Evolutionary conservation across 352 stramenopile genomes (phyloP).

Genomic region (Pythium phragmiticola): DNA sequence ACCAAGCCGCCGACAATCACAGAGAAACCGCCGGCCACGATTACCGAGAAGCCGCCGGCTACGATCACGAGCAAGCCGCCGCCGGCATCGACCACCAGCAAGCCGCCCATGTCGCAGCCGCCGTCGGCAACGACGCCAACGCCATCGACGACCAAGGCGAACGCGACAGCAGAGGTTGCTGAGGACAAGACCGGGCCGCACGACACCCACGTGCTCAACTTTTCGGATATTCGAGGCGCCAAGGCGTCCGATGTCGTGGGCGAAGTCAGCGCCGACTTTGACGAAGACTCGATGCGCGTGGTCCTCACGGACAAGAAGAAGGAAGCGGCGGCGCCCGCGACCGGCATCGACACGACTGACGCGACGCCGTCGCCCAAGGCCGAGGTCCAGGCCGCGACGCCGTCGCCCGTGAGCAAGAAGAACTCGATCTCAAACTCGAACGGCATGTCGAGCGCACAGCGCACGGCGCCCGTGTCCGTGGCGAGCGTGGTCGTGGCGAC

Average conservation of each 20-base stretch:
- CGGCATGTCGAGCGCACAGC: background rate
- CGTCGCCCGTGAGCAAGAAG: constrained; percentile 12
- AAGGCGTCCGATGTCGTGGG: constrained; percentile 10
- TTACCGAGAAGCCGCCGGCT: constrained; percentile 5
- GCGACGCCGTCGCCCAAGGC: background rate
- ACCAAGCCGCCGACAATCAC: background rate
- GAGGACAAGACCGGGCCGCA: background rate
- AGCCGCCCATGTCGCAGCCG: no score
- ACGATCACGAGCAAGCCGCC: constrained; percentile 1
- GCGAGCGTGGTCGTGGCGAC: background rate
- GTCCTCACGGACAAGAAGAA: background rate
- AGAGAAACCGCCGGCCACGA: background rate
- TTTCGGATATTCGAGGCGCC: constrained; percentile 17
- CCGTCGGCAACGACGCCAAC: background rate
- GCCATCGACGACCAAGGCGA: background rate
- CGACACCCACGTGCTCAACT: constrained; percentile 14
- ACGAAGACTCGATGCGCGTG: background rate
- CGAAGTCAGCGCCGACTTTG: constrained; percentile 1
- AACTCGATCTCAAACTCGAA: constrained; percentile 12
- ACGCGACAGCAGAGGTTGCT: background rate
- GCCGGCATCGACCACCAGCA: no score
- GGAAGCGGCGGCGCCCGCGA: background rate
- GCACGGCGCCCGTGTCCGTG: background rate
- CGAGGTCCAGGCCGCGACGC: constrained; percentile 5
- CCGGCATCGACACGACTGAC: constrained; percentile 1